Evolutionary conservation across 75 land plant genomes (phyloP).

Genomic region (Sequoiadendron giganteum): DNA sequence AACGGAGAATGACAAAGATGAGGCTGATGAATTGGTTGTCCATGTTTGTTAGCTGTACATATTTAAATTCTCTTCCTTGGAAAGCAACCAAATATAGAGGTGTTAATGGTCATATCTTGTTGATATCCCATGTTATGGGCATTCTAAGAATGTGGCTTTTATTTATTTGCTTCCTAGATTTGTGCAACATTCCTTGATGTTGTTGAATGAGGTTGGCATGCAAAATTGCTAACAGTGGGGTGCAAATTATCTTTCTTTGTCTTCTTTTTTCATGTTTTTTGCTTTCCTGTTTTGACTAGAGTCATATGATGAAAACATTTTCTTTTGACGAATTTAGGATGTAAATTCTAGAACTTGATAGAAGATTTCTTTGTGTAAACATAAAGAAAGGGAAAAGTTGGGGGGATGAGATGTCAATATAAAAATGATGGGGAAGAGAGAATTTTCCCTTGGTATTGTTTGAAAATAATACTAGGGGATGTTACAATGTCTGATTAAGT

Average conservation of each 20-base stretch:
- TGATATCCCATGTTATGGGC: neutral
- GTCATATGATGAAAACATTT: no score
- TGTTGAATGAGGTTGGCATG: neutral
- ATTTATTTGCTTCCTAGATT: neutral
- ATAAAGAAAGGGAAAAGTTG: neutral
- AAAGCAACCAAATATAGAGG: neutral
- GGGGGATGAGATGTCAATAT: neutral
- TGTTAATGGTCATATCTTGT: neutral
- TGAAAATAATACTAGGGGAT: neutral
- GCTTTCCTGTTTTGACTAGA: no score
- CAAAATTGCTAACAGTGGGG: no score
- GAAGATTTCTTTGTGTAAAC: neutral
- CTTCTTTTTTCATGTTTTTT: no score
- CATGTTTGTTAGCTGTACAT: neutral
- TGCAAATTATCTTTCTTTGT: no score
- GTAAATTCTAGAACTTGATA: neutral
- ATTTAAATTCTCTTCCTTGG: neutral
- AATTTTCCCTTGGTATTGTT: neutral
- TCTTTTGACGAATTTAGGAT: no score
- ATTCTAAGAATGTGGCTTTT: neutral
- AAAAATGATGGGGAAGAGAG: neutral
- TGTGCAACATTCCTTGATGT: neutral
- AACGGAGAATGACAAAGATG: neutral
- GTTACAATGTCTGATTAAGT: neutral
- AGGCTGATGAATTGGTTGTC: neutral